Evolutionary conservation across 148 eudicot species (phyloP).

Genomic region (Cornus suecica): DNA sequence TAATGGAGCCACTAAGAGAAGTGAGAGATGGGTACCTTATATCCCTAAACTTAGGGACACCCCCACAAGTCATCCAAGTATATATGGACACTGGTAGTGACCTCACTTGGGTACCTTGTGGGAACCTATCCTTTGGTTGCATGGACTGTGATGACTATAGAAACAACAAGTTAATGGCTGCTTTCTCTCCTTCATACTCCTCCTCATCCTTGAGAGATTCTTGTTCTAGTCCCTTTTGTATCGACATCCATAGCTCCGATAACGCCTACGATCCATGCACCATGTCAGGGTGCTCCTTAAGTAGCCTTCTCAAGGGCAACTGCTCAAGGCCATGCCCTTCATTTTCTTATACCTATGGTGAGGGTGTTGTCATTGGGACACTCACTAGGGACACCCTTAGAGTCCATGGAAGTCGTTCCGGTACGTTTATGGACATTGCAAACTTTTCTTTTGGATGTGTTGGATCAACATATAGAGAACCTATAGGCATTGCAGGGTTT

Average conservation of each 20-base stretch:
- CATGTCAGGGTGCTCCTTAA: slow-evolving; percentile 47
- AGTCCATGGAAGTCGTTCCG: slow-evolving; percentile 28
- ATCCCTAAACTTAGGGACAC: slow-evolving; percentile 53
- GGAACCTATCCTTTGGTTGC: slow-evolving; percentile 57
- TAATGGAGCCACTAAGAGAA: slow-evolving; percentile 49
- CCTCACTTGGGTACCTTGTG: slow-evolving; percentile 74
- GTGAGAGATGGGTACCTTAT: slow-evolving; percentile 59
- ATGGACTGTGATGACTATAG: slow-evolving; percentile 51
- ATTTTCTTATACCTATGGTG: slow-evolving; percentile 49
- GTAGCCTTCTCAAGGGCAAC: slow-evolving; percentile 35
- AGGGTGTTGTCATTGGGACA: slow-evolving; percentile 39
- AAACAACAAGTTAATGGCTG: slow-evolving; percentile 27
- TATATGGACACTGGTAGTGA: slow-evolving; percentile 66
- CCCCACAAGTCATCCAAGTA: slow-evolving; percentile 54
- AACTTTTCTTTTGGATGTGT: slow-evolving; percentile 56
- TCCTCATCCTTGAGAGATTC: slow-evolving; percentile 46
- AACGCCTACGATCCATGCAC: slow-evolving; percentile 49
- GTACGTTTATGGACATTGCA: slow-evolving; percentile 25
- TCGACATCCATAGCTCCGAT: slow-evolving; percentile 49
- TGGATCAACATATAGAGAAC: slow-evolving; percentile 45
- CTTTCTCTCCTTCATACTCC: slow-evolving; percentile 46
- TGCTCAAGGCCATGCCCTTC: slow-evolving; percentile 70
- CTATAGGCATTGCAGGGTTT: slow-evolving; percentile 62
- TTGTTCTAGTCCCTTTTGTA: slow-evolving; percentile 45
- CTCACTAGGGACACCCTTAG: slow-evolving; percentile 48